Conservation (phyloP, 305 asterid genomes). For the Euphrasia arctica region DNA sequence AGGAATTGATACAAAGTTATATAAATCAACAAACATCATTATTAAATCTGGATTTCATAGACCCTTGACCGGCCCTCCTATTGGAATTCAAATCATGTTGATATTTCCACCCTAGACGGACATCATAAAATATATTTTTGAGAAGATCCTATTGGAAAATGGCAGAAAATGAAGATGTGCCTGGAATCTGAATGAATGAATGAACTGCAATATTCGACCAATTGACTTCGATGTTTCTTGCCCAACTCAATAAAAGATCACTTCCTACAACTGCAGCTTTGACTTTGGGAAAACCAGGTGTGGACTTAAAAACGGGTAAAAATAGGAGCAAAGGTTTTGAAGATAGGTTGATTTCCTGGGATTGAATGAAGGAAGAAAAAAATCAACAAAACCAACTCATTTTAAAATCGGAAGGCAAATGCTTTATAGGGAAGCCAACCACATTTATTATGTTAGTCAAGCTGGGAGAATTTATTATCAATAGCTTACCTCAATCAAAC, state of each 20-base stretch:
- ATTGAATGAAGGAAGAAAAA: slow-evolving; percentile 8
- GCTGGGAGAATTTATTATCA: slow-evolving; percentile 9
- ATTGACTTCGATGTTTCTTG: background rate
- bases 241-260: slow-evolving; percentile 3
- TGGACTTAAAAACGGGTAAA: background rate
- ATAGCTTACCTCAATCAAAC: slow-evolving; percentile 2
- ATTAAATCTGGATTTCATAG: slow-evolving; percentile 3
- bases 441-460: slow-evolving; percentile 4
- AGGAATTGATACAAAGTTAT: slow-evolving; percentile 23
- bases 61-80: slow-evolving; percentile 8
- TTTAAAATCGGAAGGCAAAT: background rate
- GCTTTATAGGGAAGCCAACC: background rate
- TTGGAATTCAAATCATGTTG: slow-evolving; percentile 17
- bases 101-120: slow-evolving; percentile 6
- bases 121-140: background rate
- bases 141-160: background rate
- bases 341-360: background rate
- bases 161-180: slow-evolving; percentile 7
- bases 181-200: background rate
- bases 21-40: slow-evolving; percentile 19
- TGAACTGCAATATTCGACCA: slow-evolving; percentile 1
- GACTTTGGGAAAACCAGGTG: slow-evolving; percentile 4
- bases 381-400: background rate
- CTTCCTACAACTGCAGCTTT: background rate
- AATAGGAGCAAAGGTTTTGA: background rate